These are phyloP conservation scores for Papiliotrema terrestris DNA, from an alignment of 1,284 basidiomycete genomes.

Conservation along the genomic window DNA sequence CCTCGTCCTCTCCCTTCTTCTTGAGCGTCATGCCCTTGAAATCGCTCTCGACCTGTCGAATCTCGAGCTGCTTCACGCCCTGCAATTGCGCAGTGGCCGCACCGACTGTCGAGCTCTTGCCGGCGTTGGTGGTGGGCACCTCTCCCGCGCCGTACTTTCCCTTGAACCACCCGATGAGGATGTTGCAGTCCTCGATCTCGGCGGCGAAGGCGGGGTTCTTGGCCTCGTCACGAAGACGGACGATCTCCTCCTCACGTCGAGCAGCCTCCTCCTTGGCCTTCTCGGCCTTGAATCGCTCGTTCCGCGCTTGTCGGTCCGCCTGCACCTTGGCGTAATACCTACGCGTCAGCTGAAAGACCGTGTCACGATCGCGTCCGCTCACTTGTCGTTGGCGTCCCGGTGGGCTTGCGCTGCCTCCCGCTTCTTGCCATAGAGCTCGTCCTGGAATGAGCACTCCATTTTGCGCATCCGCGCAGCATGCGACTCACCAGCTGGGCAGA, in stretches of 20 bases:
- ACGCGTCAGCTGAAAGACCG: not conserved
- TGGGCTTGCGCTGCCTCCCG: conserved; percentile 67
- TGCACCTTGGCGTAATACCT: conserved; percentile 72
- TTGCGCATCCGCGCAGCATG: not conserved
- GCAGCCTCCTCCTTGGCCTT: conserved; percentile 76
- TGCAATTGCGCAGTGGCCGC: conserved; percentile 53
- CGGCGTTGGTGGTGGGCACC: conserved; percentile 39
- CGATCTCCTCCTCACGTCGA: conserved; percentile 76
- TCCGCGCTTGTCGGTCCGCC: conserved; percentile 71
- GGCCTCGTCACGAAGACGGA: conserved; percentile 85
- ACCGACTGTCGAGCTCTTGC: conserved; percentile 10
- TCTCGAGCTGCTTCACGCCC: conserved; percentile 77
- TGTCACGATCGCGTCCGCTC: conserved; percentile 7
- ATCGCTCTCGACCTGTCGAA: conserved; percentile 74
- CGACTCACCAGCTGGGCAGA: conserved; percentile 58
- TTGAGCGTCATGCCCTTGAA: conserved; percentile 70
- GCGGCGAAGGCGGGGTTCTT: conserved; percentile 83
- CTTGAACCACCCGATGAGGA: conserved; percentile 75
- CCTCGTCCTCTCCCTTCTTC: conserved; percentile 88
- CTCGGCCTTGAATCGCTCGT: conserved; percentile 74
- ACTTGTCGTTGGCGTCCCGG: conserved; percentile 73
- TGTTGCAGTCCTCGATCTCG: conserved; percentile 87
- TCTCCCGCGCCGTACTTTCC: conserved; percentile 59
- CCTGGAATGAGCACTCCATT: conserved; percentile 37
- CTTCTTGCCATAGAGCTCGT: conserved; percentile 71